Percentiles rank a stretch among this genome's conserved stretches.
These are phyloP conservation scores for Apiospora malaysiana DNA, from an alignment of 2,329 filamentous ascomycete species.

Conservation along the genomic window DNA sequence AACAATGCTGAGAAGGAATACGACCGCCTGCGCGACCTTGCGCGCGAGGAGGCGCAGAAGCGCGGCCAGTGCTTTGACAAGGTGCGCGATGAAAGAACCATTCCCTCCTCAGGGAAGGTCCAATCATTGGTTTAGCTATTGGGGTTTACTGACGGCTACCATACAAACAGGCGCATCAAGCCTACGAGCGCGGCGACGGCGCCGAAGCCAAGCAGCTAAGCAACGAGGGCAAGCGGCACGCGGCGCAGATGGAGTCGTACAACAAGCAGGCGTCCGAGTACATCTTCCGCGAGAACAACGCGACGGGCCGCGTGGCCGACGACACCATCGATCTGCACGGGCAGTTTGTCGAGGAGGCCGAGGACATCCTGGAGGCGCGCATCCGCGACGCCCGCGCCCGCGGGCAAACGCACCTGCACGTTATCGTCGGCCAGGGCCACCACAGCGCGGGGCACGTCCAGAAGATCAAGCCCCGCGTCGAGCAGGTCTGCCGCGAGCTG, in stretches of 20 bases:
- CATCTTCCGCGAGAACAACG: conserved; percentile 96
- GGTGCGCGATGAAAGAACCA: conserved; percentile 35
- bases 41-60: conserved; percentile 80
- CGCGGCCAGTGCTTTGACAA: conserved; percentile 76
- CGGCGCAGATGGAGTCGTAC: conserved; percentile 82
- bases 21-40: conserved; percentile 84
- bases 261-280: conserved; percentile 91
- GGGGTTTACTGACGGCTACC: too few relatives aligned
- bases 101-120: not conserved
- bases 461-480: conserved; percentile 94
- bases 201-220: conserved; percentile 82
- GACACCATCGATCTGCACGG: conserved; percentile 96
- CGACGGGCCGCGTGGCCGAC: conserved; percentile 70
- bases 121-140: not conserved
- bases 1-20: conserved; percentile 82
- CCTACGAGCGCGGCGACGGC: conserved; percentile 84
- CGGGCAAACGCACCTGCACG: conserved; percentile 84
- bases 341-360: conserved; percentile 92
- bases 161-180: conserved; percentile 67
- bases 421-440: conserved; percentile 95
- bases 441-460: conserved; percentile 83
- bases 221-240: conserved; percentile 81
- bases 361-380: conserved; percentile 84
- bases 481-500: conserved; percentile 82
- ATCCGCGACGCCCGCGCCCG: conserved; percentile 77